These are phyloP conservation scores for Myriosclerotinia curreyana DNA, from an alignment of 2,329 filamentous ascomycete genomes.

Conservation along the genomic window DNA sequence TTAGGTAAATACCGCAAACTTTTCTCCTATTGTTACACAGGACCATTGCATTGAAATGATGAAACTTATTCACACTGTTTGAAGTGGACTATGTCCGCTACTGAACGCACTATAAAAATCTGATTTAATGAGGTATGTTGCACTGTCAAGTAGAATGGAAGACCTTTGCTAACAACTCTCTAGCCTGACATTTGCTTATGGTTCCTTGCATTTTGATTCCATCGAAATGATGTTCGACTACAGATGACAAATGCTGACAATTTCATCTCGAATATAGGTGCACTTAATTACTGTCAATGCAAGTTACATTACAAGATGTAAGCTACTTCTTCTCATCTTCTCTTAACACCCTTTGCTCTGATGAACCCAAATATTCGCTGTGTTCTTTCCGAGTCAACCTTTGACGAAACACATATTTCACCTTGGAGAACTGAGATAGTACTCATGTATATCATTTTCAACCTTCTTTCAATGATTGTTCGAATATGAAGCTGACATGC, in stretches of 20 bases:
- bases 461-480: neutral
- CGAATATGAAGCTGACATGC: neutral
- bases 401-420: conserved; percentile 42
- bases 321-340: neutral
- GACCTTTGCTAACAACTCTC: neutral
- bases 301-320: conserved; percentile 21
- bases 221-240: neutral
- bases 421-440: conserved; percentile 42
- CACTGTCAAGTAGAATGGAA: neutral
- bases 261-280: conserved; percentile 14
- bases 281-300: conserved; percentile 16
- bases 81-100: conserved; percentile 39
- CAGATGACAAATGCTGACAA: conserved; percentile 29
- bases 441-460: conserved; percentile 14
- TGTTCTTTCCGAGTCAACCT: conserved; percentile 39
- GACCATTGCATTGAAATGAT: conserved; percentile 40
- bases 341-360: conserved; percentile 32
- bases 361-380: conserved; percentile 41
- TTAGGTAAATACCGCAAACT: conserved; percentile 26
- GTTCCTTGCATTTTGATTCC: conserved; percentile 27
- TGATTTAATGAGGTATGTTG: conserved; percentile 47
- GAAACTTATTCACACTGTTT: conserved; percentile 47
- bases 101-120: conserved; percentile 44
- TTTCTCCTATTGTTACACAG: conserved; percentile 20
- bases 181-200: conserved; percentile 39